phyloP scores from a whole-genome alignment of 2,329 filamentous ascomycete genomes.

The Colletotrichum sansevieriae region DNA sequence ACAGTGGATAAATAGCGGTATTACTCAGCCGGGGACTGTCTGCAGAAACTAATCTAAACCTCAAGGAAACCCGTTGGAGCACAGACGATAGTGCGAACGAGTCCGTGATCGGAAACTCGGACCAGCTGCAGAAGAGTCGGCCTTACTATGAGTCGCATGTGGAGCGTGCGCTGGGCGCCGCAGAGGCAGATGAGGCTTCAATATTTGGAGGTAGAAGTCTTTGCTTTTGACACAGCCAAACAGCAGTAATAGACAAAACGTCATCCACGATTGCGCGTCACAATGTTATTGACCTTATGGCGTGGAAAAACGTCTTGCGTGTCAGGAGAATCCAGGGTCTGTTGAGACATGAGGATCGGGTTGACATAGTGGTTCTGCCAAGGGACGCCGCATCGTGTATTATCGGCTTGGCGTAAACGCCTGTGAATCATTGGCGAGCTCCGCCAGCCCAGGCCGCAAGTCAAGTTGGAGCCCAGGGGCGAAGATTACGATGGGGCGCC shows the following conservation, averaged over 20 bases:
- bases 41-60: neutral
- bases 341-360: too few relatives aligned
- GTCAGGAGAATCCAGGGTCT: too few relatives aligned
- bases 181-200: neutral
- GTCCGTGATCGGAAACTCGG: neutral
- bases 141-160: neutral
- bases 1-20: neutral
- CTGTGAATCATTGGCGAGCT: neutral
- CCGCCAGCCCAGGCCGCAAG: neutral
- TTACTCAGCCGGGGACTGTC: neutral
- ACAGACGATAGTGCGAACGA: neutral
- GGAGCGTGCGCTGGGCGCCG: slow-evolving; percentile 7
- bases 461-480: neutral
- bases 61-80: neutral
- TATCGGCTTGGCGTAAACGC: neutral
- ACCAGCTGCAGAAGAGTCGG: neutral
- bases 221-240: too few relatives aligned
- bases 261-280: too few relatives aligned
- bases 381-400: too few relatives aligned
- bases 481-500: slow-evolving; percentile 23
- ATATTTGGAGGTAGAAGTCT: too few relatives aligned
- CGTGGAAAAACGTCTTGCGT: too few relatives aligned
- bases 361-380: too few relatives aligned
- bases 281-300: too few relatives aligned
- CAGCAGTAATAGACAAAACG: too few relatives aligned